Base-by-base conservation (phyloP, 2,329 filamentous ascomycete genomes). In the Hymenoscyphus scutula region DNA sequence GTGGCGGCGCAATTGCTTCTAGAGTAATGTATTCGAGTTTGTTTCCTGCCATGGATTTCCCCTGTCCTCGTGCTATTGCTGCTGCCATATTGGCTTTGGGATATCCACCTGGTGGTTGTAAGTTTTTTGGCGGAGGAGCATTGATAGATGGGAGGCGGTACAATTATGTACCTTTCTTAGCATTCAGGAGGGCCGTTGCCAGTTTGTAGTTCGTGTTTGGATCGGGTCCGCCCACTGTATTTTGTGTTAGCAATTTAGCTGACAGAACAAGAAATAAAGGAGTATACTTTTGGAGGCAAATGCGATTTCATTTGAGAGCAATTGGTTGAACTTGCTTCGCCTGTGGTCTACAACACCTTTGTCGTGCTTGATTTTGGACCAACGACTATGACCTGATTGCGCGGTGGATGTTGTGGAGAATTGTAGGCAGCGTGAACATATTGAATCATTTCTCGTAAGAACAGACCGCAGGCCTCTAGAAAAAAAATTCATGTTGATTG, bases 341-440 rank as follows among this genome's bases (percentile, higher is more conserved):
- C 88, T 88, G 63, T 83, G 83, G 76, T 99, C 95, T 62, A 88
- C 89, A 65, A 89, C 91, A 58, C 89, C 92, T 77, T 99, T 99
- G 76, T 95, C 92, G 76, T 98, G 95, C 74, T 89, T 91, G 78
- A 97, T 98, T 73, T 95, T 96, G 62, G 92, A 92, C 95, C 95
- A 99, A 75, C 92, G 90, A 76, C 89, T 97, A 78, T 97, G 92
- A 15, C 92, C 92, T 27, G 89, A 88, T 64, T 78, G 76, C 15
- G 77, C 72, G 7, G 70, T 62, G 8, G 80, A 67, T 17, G 79
- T 75, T 45, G 75, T 76, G 68, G 82, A 86, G 67, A 81, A 74
- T 58, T 60, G 62, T 8, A 70, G 53, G 62, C 70, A 74, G 70
- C 65, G 63, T 30, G 64, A 59, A 59, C 68, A 74, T 13, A 69